These are phyloP conservation scores for Ophiostoma quercus DNA, from an alignment of 2,329 filamentous ascomycete genomes.

Conservation along the genomic window DNA sequence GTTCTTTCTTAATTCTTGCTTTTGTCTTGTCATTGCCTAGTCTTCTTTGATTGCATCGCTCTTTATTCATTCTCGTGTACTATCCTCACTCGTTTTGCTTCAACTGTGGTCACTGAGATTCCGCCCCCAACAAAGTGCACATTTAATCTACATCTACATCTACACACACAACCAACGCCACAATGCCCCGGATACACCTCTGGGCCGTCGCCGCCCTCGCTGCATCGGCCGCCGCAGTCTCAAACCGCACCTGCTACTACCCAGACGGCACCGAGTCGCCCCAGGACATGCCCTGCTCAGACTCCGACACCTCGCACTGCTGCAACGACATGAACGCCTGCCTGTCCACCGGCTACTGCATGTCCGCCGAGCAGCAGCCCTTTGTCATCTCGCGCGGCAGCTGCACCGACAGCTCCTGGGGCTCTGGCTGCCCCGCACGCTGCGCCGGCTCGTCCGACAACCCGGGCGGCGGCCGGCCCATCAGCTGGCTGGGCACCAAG, in stretches of 20 bases:
- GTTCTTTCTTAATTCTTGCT: neutral
- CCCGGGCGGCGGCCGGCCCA: slow-evolving; percentile 15
- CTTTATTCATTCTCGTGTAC: neutral
- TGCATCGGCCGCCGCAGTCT: neutral
- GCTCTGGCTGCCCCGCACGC: slow-evolving; percentile 22
- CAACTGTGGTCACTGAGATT: neutral
- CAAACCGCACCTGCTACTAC: slow-evolving; percentile 24
- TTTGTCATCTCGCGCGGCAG: slow-evolving; percentile 23
- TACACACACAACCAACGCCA: neutral
- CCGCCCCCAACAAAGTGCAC: neutral
- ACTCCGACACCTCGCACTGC: slow-evolving; percentile 22
- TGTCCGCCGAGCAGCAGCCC: slow-evolving; percentile 20
- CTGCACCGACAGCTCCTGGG: slow-evolving; percentile 26
- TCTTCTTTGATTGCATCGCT: neutral
- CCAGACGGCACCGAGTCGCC: slow-evolving; percentile 22
- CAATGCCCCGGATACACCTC: neutral
- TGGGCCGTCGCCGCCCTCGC: neutral
- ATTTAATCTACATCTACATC: neutral
- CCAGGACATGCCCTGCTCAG: slow-evolving; percentile 18
- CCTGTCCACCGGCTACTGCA: slow-evolving; percentile 24
- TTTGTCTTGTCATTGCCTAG: neutral
- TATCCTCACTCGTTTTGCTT: neutral
- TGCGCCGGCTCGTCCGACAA: slow-evolving; percentile 19
- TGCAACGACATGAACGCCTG: slow-evolving; percentile 22
- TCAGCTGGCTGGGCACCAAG: slow-evolving; percentile 19